phyloP scores from a whole-genome alignment of 345 rosid species.

The Ceriops zippeliana region DNA sequence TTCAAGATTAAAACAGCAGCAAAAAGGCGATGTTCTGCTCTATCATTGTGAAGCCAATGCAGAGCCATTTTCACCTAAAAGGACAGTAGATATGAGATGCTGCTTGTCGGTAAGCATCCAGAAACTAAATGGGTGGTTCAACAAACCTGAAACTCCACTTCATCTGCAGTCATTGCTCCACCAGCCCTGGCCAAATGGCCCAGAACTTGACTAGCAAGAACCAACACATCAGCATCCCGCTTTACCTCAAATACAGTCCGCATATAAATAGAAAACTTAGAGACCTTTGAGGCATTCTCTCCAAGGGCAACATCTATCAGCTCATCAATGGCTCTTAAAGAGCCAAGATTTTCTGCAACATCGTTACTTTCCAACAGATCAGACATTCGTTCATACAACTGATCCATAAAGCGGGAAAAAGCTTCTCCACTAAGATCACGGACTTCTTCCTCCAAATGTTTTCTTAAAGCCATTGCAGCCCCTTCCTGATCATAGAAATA shows the following conservation, averaged over 20 bases:
- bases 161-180: constrained; percentile 98
- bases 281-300: constrained; percentile 94
- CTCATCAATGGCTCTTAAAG: no score
- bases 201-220: constrained; percentile 90
- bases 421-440: constrained; percentile 90
- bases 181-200: constrained; percentile 99
- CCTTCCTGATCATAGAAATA: constrained; percentile 55
- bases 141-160: constrained; percentile 90
- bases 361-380: constrained; percentile 65
- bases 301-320: constrained; percentile 38
- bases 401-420: constrained; percentile 86
- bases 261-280: constrained; percentile 75
- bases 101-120: constrained; percentile 4
- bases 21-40: constrained; percentile 83
- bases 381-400: constrained; percentile 68
- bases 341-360: constrained; percentile 56
- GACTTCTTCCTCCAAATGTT: constrained; percentile 78
- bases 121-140: constrained; percentile 6
- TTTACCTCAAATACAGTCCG: constrained; percentile 70
- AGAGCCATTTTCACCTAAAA: constrained; percentile 78
- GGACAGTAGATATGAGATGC: constrained; percentile 11
- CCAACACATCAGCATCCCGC: constrained; percentile 79
- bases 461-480: constrained; percentile 72
- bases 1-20: constrained; percentile 91
- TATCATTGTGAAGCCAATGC: constrained; percentile 79